A percentile compares a stretch with the other conserved stretches of the same genome.
Evolutionary conservation across 192 early-diverging fungal species (phyloP).

Genomic region (Gryganskiella cystojenkinii): DNA sequence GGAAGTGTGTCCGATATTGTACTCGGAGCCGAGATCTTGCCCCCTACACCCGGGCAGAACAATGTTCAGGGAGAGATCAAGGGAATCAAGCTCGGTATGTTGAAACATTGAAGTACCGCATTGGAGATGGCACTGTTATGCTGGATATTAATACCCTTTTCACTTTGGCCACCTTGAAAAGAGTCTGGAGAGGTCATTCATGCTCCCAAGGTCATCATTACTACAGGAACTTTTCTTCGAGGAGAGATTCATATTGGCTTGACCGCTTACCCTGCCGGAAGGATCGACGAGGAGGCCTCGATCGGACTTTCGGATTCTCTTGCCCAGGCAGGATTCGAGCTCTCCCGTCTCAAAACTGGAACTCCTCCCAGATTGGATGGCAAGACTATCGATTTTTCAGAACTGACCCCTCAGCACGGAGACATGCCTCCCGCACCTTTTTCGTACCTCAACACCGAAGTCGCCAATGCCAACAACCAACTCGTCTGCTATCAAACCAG

Average conservation of each 20-base stretch:
- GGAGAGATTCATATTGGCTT: conserved; percentile 86
- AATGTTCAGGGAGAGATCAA: conserved; percentile 57
- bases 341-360: conserved; percentile 87
- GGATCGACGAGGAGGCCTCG: conserved; percentile 78
- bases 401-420: conserved; percentile 71
- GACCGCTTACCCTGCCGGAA: conserved; percentile 72
- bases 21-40: conserved; percentile 53
- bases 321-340: conserved; percentile 75
- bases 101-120: too few relatives aligned
- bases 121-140: not conserved
- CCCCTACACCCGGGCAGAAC: conserved; percentile 29
- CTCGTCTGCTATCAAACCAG: conserved; percentile 81
- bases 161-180: conserved; percentile 16
- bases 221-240: conserved; percentile 84
- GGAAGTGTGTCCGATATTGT: conserved; percentile 81
- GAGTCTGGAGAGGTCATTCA: conserved; percentile 72
- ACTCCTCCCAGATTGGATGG: conserved; percentile 84
- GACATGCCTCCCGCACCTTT: conserved; percentile 80
- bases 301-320: conserved; percentile 81
- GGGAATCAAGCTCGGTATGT: conserved; percentile 75
- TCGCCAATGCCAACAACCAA: conserved; percentile 75
- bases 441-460: conserved; percentile 77
- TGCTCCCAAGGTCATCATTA: conserved; percentile 78
- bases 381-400: conserved; percentile 78
- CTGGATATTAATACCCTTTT: not conserved